Evolutionary conservation across 2,329 filamentous ascomycete species (phyloP).

Genomic region (Cladosporium austrohemisphaericum): DNA sequence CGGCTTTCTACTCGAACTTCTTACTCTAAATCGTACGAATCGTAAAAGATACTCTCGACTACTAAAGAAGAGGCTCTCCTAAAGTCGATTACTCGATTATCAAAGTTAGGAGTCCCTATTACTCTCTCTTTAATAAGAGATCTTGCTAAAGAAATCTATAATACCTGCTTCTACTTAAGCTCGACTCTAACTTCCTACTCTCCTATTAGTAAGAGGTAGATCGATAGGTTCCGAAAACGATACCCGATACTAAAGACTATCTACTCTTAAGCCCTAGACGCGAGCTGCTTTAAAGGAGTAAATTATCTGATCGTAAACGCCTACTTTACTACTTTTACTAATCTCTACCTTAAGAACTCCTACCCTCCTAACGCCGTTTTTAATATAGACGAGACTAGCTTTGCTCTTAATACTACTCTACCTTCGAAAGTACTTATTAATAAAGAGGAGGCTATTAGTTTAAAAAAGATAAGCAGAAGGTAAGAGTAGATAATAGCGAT

Average conservation of each 20-base stretch:
- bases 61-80: background rate
- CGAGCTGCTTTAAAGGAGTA: background rate
- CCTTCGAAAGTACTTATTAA: background rate
- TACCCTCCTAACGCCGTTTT: background rate
- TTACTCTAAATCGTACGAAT: background rate
- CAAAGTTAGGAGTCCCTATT: background rate
- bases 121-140: background rate
- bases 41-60: background rate
- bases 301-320: slow-evolving; percentile 5
- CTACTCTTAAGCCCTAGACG: background rate
- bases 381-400: slow-evolving; percentile 1
- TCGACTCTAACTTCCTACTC: slow-evolving; percentile 5
- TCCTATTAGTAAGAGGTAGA: slow-evolving; percentile 13
- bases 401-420: background rate
- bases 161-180: slow-evolving; percentile 3
- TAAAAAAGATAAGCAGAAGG: background rate
- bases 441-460: background rate
- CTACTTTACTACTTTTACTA: slow-evolving; percentile 10
- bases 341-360: slow-evolving; percentile 6
- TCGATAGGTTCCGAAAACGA: slow-evolving; percentile 11
- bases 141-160: background rate
- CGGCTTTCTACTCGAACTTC: background rate
- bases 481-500: slow-evolving; percentile 1
- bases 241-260: background rate
- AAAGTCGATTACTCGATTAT: background rate